Base-by-base conservation (phyloP, 805 yeast genomes). In the Candida argentea region DNA sequence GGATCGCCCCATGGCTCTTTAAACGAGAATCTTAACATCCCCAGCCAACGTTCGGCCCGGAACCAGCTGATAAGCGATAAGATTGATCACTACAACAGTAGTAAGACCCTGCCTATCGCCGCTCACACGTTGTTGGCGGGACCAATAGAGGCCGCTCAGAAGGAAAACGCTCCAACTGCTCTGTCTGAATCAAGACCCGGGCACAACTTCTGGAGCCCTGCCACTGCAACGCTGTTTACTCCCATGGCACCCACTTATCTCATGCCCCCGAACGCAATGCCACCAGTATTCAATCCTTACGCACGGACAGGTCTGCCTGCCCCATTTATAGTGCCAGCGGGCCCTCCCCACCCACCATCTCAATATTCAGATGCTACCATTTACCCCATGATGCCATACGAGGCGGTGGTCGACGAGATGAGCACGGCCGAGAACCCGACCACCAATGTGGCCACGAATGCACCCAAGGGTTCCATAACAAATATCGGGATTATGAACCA, bases 171-270 rank as follows among this genome's bases (percentile, higher is more conserved):
- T 33, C 45, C 43, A n/a, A 14, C 21, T 14, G 19, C 21, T 2
- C 23, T 15, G 24, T 32, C 22, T 14, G 12, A 22, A 14, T 28
- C 29, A 1, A 14, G 22, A 12, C 33, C 32, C 8, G 39, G 43
- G 6, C 60, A 46, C 22, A 67, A 57, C 40, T 70, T 73, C 39
- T 76, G 83, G 83, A 73, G 74, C 46, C 80, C 81, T 0, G 80
- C 78, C 5, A 55, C 76, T 12, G 76, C 80, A 4, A 52, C 73
- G 6, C 55, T 77, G 1, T 76, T 76, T 44, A 69, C 70, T 9
- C 82, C 83, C 14, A 41, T 36, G 4, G 40, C 42, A 11, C 40
- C 38, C 28, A 46, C 41, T 25, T 50, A 57, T 33, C 50, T 55
- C 25, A 51, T 47, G 35, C 13, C 49, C 42, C 9, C 35, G 28